Evolutionary conservation across 2,329 filamentous ascomycete species (phyloP), one percentile per base, ranked within the genome.

Genomic region (Chaetomium globosum): DNA sequence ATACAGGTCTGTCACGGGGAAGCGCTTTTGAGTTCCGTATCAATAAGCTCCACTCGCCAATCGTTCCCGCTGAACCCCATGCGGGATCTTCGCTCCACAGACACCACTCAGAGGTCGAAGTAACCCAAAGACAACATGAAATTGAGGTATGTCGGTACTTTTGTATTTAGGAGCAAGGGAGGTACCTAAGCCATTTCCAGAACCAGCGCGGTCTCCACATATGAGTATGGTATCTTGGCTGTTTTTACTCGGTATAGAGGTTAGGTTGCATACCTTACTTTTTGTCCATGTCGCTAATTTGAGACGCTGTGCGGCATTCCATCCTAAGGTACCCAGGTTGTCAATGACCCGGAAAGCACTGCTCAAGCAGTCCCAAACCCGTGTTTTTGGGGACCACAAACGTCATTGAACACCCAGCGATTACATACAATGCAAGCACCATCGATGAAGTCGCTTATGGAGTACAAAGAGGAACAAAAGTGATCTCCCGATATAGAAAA

Each of bases 31-130:
- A 26, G 43, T 59, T 33, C 23, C 33, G 51, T 46, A 57, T 56
- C 63, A 43, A 43, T 51, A 19, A 61, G 30, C 59, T 36, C 48
- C 31, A 21, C 49, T 52, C 59, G 59, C 59, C 43, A 61, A 53
- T 31, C 56, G 56, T 31, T 19, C 19, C 53, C 53, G 31, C n/a
- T 23, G 53, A 23, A 39, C 53, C 31, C 56, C 56, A 58, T 39
- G 19, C 43, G 33, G 33, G 21, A 43, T 43, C 33, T 12, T n/a
- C 21, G 54, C n/a, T 12, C 26, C 9, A 16, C 33, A 43, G 33
- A 23, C 19, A 19, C 10, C 12, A 46, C n/a, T 1, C 23, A 26
- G 23, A 4, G 8, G 16, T 30, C 23, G 13, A 52, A 52, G 49
- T 48, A 9, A 48, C 46, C 39, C 7, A 23, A 48, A 16, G 16